Conservation (phyloP, 208 protist genomes). For the Plasmodiophora brassicae region DNA sequence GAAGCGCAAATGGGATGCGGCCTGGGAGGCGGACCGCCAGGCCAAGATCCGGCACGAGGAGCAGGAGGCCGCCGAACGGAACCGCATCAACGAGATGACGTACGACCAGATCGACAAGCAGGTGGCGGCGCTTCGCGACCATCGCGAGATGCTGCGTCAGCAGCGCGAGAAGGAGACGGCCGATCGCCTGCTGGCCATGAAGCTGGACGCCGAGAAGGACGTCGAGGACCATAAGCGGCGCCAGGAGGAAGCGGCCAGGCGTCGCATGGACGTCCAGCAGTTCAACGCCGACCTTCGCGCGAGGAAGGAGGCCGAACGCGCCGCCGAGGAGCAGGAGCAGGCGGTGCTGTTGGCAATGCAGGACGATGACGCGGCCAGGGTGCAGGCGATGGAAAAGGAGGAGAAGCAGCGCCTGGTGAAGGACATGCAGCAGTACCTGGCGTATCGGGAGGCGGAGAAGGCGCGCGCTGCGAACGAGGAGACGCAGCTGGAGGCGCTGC, state of each 20-base stretch:
- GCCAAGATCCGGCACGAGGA: background rate
- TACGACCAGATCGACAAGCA: background rate
- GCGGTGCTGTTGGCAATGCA: background rate
- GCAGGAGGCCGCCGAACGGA: background rate
- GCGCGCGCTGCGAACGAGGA: background rate
- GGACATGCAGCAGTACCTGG: background rate
- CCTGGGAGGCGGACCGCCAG: background rate
- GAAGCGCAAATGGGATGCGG: background rate
- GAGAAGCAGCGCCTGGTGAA: background rate
- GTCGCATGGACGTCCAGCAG: background rate
- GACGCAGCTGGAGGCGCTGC: background rate
- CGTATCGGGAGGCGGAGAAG: background rate
- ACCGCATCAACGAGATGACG: background rate
- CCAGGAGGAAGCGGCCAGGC: background rate
- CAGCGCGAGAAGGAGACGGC: background rate
- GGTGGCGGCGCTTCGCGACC: background rate
- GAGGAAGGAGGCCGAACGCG: background rate
- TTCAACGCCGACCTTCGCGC: background rate
- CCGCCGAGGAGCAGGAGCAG: background rate
- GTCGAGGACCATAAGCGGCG: background rate
- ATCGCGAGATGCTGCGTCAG: background rate
- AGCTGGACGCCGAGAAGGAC: background rate
- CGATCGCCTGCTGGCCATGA: background rate
- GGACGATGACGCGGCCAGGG: background rate
- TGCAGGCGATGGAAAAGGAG: too few relatives aligned